Percentiles rank a stretch among this genome's conserved stretches.
Conservation (phyloP, 129 eudicot genomes). For the Helianthus tuberosus region DNA sequence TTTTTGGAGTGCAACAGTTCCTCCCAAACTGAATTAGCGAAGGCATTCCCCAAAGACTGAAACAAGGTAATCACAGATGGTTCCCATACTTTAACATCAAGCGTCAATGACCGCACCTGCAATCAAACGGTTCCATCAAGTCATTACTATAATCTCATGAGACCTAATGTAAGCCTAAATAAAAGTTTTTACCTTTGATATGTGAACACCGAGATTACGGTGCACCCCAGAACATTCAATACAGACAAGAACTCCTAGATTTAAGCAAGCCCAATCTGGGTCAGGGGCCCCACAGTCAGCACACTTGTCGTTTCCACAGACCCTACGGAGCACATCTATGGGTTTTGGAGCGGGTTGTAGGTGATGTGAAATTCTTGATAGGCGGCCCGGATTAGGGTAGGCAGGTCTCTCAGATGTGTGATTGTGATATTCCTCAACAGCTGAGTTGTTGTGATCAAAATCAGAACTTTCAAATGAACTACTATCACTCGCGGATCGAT, state of each 20-base stretch:
- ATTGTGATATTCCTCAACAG: conserved; percentile 51
- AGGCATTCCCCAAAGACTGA: conserved; percentile 89
- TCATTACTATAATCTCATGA: neutral
- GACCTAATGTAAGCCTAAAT: neutral
- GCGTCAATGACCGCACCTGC: conserved; percentile 94
- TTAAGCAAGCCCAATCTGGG: conserved; percentile 99
- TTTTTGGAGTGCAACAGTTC: conserved; percentile 77
- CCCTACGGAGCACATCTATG: conserved; percentile 71
- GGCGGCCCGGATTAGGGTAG: conserved; percentile 69
- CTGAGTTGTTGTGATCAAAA: conserved; percentile 67
- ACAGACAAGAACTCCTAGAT: conserved; percentile 93
- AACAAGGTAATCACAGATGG: conserved; percentile 90
- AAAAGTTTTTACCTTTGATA: conserved; percentile 70
- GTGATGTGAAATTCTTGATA: conserved; percentile 74
- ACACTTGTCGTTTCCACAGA: conserved; percentile 87
- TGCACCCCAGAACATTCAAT: conserved; percentile 99
- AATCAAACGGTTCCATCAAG: conserved; percentile 13
- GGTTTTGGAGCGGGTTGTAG: conserved; percentile 69
- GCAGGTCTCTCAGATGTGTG: conserved; percentile 66
- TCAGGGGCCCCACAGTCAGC: conserved; percentile 98
- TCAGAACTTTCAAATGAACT: conserved; percentile 96
- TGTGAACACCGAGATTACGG: conserved; percentile 98
- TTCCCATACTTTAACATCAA: conserved; percentile 98
- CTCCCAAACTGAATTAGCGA: conserved; percentile 96
- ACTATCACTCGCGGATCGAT: conserved; percentile 92